A percentile compares a stretch with the other conserved stretches of the same genome.
These are phyloP conservation scores for Dendrobium chrysotoxum DNA, from an alignment of 106 monocot genomes.

Conservation along the genomic window DNA sequence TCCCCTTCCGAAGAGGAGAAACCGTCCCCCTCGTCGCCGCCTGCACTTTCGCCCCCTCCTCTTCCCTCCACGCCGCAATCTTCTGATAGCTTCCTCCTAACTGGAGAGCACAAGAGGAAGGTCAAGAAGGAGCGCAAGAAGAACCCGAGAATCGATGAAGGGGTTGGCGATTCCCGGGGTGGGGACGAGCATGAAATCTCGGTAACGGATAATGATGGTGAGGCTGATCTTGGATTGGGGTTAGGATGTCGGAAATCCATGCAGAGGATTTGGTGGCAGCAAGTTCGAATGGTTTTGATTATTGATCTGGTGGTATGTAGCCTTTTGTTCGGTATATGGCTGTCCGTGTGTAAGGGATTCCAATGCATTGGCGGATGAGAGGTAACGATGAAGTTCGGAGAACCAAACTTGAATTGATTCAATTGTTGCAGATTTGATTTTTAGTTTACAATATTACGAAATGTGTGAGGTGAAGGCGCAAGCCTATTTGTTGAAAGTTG, in stretches of 20 bases:
- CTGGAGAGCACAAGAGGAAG: not conserved
- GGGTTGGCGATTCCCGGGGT: not conserved
- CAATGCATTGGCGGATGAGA: slow-evolving; percentile 13
- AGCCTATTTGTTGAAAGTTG: slow-evolving; percentile 2
- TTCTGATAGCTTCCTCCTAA: not conserved
- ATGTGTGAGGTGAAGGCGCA: not conserved
- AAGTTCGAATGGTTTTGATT: slow-evolving; percentile 8
- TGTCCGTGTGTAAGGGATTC: slow-evolving; percentile 25
- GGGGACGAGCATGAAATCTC: slow-evolving; percentile 7
- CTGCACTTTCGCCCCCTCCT: not conserved
- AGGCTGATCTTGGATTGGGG: not conserved
- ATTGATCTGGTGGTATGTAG: slow-evolving; percentile 23
- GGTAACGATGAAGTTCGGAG: not conserved
- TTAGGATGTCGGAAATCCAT: not conserved
- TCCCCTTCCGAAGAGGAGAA: not conserved
- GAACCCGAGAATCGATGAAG: not conserved
- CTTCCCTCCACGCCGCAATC: not conserved
- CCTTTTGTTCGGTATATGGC: slow-evolving; percentile 24
- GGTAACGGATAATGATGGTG: not conserved
- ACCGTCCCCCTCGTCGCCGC: not conserved
- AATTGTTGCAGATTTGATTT: slow-evolving; percentile 2
- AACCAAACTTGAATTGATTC: not conserved
- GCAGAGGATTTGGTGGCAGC: slow-evolving; percentile 20
- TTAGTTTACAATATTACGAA: not conserved
- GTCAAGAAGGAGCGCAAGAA: not conserved